Evolutionary conservation across 345 rosid genomes (phyloP), one percentile per base, ranked within the genome.

Genomic region (Garcia nutans): DNA sequence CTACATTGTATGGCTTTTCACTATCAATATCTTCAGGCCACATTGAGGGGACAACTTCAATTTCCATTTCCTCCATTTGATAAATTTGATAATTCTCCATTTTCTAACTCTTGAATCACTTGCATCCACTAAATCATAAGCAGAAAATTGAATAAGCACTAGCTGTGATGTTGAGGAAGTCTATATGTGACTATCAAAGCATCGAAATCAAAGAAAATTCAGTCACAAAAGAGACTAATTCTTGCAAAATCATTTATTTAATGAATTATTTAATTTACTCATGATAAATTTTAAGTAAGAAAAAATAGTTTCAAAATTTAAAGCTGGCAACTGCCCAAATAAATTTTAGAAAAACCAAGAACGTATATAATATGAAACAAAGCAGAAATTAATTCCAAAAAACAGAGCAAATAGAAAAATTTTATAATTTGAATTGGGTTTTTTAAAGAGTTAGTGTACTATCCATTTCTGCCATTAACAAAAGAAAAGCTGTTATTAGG

Each of bases 1-100:
- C 98, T 9, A 96, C 89, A 70, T 93, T 94, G 86, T 91, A 96
- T 23, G 92, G 99, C 82, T 93, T 91, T 66, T 91, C 92, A 20
- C 83, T 84, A 76, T 91, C 92, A 6, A 93, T 88, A 68, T 90
- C 93, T 68, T 93, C 99, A 1, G 99, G 99, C 99, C 99, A 95
- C 97, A 93, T 91, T 1, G 99, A 95, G 76, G 89, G 81, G 37
- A 93, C 88, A 74, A 76, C 89, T 87, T 95, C 98, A 11, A 87
- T 78, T 13, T 95, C 97, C 92, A 91, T 93, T 63, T 93, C 97
- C 24, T 96, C 97, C 13, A 86, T 78, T 31, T 82, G 89, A 80
- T 95, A 94, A 12, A 85, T 78, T 26, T 83, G 89, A 80, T 90
- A 86, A 47, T 81, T 76, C 85, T 87, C 96, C 92, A 87, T 88